phyloP scores from a whole-genome alignment of 2,329 filamentous ascomycete species.

The Alternaria arbusti region DNA sequence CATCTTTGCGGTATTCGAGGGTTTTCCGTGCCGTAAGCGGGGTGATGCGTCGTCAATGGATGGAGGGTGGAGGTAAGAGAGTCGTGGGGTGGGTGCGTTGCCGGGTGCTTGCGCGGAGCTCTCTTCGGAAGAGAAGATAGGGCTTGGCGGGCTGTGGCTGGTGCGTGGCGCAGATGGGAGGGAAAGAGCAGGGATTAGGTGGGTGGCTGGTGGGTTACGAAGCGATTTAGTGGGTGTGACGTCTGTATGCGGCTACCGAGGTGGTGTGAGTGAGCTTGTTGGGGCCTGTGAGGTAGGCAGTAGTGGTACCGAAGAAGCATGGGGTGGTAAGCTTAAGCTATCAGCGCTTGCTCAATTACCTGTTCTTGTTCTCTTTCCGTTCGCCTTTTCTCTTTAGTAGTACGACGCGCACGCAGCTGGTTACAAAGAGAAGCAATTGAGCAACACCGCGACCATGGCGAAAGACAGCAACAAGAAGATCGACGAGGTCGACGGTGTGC shows the following conservation, averaged over 20 bases:
- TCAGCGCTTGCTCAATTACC: not conserved
- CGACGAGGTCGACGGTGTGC: slow-evolving; percentile 45
- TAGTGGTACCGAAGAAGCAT: not conserved
- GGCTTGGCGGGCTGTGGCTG: slow-evolving; percentile 18
- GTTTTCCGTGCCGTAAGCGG: slow-evolving; percentile 20
- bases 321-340: not conserved
- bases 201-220: not conserved
- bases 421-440: not conserved
- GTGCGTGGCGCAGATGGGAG: not conserved
- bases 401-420: not conserved
- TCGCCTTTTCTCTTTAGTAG: not conserved
- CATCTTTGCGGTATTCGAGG: slow-evolving; percentile 50
- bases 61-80: slow-evolving; percentile 18
- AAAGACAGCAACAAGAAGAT: slow-evolving; percentile 41
- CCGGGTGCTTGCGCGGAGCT: slow-evolving; percentile 26
- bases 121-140: slow-evolving; percentile 23
- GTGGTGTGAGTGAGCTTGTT: not conserved
- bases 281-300: slow-evolving; percentile 1
- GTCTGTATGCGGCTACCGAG: slow-evolving; percentile 3
- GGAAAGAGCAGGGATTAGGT: not conserved
- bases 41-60: slow-evolving; percentile 41
- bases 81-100: slow-evolving; percentile 8
- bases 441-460: slow-evolving; percentile 36
- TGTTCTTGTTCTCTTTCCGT: not conserved
- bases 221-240: slow-evolving; percentile 8